Evolutionary conservation across 176 grass and related monocot genomes (phyloP).

Genomic region (Alopecurus myosuroides): DNA sequence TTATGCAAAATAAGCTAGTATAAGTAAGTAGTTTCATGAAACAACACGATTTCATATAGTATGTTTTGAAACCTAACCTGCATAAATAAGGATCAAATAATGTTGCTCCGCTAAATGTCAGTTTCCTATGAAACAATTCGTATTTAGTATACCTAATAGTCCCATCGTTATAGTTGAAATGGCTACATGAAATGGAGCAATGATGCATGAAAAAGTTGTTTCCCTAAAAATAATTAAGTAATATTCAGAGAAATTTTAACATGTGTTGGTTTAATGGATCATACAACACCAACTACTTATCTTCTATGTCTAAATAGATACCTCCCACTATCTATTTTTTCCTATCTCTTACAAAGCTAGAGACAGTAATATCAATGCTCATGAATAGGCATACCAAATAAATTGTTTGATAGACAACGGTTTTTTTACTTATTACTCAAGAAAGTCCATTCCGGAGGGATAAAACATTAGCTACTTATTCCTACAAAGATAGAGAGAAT

Average conservation of each 20-base stretch:
- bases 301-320: not conserved
- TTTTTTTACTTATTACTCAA: not conserved
- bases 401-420: not conserved
- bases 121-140: too few species aligned
- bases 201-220: not conserved
- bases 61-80: too few species aligned
- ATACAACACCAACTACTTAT: not conserved
- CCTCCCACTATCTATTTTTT: too few species aligned
- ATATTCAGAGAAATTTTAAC: not conserved
- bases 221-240: not conserved
- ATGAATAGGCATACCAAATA: not conserved
- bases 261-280: not conserved
- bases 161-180: too few species aligned
- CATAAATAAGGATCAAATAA: too few species aligned
- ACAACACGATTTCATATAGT: too few species aligned
- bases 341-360: too few species aligned
- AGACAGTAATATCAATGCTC: not conserved
- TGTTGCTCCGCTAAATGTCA: too few species aligned
- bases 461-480: not conserved
- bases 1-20: too few species aligned
- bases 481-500: not conserved
- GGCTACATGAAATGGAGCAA: too few species aligned
- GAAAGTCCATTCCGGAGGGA: not conserved
- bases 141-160: too few species aligned
- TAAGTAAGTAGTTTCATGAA: too few species aligned